These are phyloP conservation scores for Blastomyces parvus DNA, from an alignment of 2,329 filamentous ascomycete species.

Conservation along the genomic window DNA sequence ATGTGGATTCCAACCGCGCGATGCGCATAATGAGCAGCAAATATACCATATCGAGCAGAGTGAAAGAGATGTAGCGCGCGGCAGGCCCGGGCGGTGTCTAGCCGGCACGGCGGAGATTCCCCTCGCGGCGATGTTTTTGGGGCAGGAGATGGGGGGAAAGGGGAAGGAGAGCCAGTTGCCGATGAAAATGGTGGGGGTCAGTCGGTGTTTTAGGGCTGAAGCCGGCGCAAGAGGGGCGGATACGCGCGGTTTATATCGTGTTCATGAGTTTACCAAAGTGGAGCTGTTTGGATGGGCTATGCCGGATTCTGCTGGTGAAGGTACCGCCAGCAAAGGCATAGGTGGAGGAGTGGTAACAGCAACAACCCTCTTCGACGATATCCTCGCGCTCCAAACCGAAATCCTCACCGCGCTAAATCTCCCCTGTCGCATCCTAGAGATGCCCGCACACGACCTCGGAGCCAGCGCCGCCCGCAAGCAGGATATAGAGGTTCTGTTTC, in stretches of 20 bases:
- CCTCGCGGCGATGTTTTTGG: constrained; percentile 80
- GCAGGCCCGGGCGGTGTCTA: constrained; percentile 62
- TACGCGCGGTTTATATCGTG: constrained; percentile 89
- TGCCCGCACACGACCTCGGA: constrained; percentile 81
- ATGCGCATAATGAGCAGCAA: constrained; percentile 83
- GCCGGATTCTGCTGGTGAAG: constrained; percentile 30
- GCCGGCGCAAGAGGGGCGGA: constrained; percentile 81
- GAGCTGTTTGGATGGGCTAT: constrained; percentile 91
- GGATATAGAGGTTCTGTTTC: constrained; percentile 93
- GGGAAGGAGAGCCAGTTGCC: constrained; percentile 48
- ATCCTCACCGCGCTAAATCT: constrained; percentile 69
- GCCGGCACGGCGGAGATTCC: constrained; percentile 92
- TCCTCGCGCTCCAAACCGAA: constrained; percentile 76
- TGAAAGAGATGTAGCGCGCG: constrained; percentile 50
- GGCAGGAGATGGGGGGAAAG: constrained; percentile 53
- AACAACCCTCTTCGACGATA: constrained; percentile 62
- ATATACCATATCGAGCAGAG: constrained; percentile 70
- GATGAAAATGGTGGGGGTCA: constrained; percentile 69
- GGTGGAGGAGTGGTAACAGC: constrained; percentile 19
- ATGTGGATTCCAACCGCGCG: constrained; percentile 89
- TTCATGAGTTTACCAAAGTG: constrained; percentile 98
- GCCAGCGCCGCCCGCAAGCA: constrained; percentile 78
- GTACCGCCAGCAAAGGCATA: constrained; percentile 13
- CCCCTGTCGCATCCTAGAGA: constrained; percentile 81
- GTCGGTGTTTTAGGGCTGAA: constrained; percentile 91